Evolutionary conservation across 495 filamentous ascomycete species (phyloP).

Genomic region (Penicillium herquei): DNA sequence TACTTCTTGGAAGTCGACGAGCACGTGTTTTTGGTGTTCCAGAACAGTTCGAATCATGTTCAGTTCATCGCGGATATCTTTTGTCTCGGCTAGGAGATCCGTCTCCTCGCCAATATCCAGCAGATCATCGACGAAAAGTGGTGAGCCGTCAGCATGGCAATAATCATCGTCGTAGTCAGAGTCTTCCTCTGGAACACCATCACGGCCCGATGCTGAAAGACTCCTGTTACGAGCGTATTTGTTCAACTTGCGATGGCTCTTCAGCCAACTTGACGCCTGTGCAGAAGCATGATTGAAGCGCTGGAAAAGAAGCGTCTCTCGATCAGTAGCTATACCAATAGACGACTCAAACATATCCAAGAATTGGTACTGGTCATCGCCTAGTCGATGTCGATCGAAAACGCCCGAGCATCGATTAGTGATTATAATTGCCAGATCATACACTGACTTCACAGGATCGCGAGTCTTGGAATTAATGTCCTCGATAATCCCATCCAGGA

Average conservation of each 20-base stretch:
- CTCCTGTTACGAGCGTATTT: slow-evolving; percentile 26
- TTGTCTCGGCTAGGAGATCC: slow-evolving; percentile 62
- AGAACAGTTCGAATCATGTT: slow-evolving; percentile 66
- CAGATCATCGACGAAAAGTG: slow-evolving; percentile 61
- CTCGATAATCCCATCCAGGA: slow-evolving; percentile 64
- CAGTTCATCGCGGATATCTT: slow-evolving; percentile 73
- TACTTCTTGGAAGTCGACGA: slow-evolving; percentile 54
- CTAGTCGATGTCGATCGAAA: slow-evolving; percentile 62
- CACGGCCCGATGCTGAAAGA: slow-evolving; percentile 3
- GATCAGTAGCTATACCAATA: slow-evolving; percentile 63
- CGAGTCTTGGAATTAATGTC: slow-evolving; percentile 69
- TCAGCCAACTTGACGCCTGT: slow-evolving; percentile 61
- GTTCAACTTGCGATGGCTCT: slow-evolving; percentile 54
- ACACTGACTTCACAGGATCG: slow-evolving; percentile 59
- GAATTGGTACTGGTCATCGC: slow-evolving; percentile 65
- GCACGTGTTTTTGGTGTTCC: slow-evolving; percentile 55
- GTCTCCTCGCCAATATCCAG: slow-evolving; percentile 69
- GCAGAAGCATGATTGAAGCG: slow-evolving; percentile 62
- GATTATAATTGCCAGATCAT: slow-evolving; percentile 65
- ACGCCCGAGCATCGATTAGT: slow-evolving; percentile 63
- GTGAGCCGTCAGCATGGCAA: slow-evolving; percentile 29
- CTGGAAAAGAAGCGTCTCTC: slow-evolving; percentile 65
- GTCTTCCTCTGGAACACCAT: slow-evolving; percentile 5
- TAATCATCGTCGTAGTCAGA: slow-evolving; percentile 16
- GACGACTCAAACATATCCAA: slow-evolving; percentile 71